Evolutionary conservation across 23 red algal genomes (phyloP).

Genomic region (Gracilaria vermiculophylla): DNA sequence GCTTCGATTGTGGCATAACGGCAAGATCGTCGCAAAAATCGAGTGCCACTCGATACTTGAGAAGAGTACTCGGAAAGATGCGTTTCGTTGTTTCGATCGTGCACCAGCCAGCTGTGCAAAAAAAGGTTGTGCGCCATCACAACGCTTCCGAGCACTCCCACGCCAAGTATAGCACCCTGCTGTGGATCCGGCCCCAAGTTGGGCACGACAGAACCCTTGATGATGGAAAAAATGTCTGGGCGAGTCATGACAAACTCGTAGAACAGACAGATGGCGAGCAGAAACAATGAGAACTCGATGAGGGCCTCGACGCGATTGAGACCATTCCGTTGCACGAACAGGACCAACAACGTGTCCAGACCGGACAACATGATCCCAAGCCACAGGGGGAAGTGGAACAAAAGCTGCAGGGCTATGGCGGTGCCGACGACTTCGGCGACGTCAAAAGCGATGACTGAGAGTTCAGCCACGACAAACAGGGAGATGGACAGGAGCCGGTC

Average conservation of each 20-base stretch:
- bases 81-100: conserved; percentile 1
- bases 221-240: conserved; percentile 38
- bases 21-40: background rate
- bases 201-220: conserved; percentile 63
- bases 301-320: conserved; percentile 70
- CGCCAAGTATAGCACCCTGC: conserved; percentile 62
- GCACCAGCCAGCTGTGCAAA: conserved; percentile 82
- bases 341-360: conserved; percentile 81
- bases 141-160: conserved; percentile 84
- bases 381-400: conserved; percentile 78
- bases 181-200: conserved; percentile 45
- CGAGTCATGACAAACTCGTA: conserved; percentile 66
- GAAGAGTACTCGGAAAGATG: background rate
- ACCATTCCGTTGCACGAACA: conserved; percentile 77
- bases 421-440: conserved; percentile 95
- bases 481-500: conserved; percentile 12
- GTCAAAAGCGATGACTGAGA: conserved; percentile 84
- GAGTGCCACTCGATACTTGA: background rate
- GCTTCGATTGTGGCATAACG: conserved; percentile 68
- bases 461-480: conserved; percentile 66
- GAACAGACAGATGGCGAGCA: conserved; percentile 70
- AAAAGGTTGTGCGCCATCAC: conserved; percentile 98
- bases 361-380: conserved; percentile 72
- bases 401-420: conserved; percentile 72
- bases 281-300: conserved; percentile 64